Evolutionary conservation across 2,329 filamentous ascomycete species (phyloP), one percentile per base, ranked within the genome.

Genomic region (Tothia fuscella): DNA sequence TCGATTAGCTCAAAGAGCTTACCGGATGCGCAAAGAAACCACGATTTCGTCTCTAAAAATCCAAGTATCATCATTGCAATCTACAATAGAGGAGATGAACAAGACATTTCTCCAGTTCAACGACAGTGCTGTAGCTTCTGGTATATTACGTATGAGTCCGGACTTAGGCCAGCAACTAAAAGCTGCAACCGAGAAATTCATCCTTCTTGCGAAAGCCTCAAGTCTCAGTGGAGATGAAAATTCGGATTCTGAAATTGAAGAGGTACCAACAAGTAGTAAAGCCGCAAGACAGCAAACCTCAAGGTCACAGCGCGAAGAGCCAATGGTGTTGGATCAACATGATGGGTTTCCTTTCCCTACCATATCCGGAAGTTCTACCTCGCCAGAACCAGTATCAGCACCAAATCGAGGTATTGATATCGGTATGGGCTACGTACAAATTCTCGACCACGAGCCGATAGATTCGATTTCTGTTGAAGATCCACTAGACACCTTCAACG

Each of bases 21-120:
- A 93, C 55, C 76, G 87, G 13, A 76, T 82, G 53, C 78, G 87
- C 39, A 93, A 93, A 60, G 87, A 93, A 55, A 80, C 73, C 17
- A 82, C 82, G 4, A 89, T 93, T 43, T 72, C 76, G 21, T 76
- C 74, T 1, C 68, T 93, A 9, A 80, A 86, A 54, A 71, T 74
- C 41, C 72, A 79, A 46, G 82, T 89, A 20, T 66, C 77, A 41
- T 70, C 74, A 19, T 71, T 93, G n/a, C 74, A 80, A 45, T 68
- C 70, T 12, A 75, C 72, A 17, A 80, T 88, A 46, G 72, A 82
- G 43, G 74, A 81, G 50, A 85, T 93, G 78, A 80, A 75, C 60
- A 76, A 70, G 39, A 72, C 76, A 0, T 87, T 93, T 50, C 64
- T 77, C 49, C 68, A 66, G 24, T 71, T 89, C 19, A 76, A 82